These are phyloP conservation scores for Talaromyces pinophilus DNA, from an alignment of 2,329 filamentous ascomycete species.

Conservation along the genomic window DNA sequence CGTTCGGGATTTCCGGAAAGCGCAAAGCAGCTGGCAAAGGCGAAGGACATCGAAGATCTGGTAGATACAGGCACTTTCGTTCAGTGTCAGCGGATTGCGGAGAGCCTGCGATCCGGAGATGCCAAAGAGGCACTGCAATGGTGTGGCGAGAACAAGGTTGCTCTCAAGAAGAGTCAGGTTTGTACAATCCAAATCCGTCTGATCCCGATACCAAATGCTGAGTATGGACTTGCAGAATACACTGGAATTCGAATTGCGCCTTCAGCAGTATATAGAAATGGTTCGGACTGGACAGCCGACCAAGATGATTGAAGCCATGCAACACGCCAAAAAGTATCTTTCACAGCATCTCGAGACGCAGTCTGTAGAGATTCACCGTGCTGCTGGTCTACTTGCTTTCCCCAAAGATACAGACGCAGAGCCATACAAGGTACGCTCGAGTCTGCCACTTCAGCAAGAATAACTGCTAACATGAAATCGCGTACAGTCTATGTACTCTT, in stretches of 20 bases:
- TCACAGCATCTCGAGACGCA: constrained; percentile 69
- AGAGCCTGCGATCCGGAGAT: constrained; percentile 68
- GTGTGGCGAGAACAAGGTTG: constrained; percentile 92
- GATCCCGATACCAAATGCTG: too few species aligned
- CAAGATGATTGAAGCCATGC: constrained; percentile 73
- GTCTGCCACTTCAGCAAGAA: too few species aligned
- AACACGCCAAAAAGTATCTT: constrained; percentile 80
- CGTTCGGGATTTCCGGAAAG: constrained; percentile 79
- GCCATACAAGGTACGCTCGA: constrained; percentile 57
- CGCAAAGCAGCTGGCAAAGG: constrained; percentile 71
- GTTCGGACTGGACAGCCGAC: constrained; percentile 65
- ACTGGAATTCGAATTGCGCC: constrained; percentile 87
- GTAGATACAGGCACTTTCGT: constrained; percentile 89
- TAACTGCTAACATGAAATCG: neutral
- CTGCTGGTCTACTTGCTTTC: constrained; percentile 79
- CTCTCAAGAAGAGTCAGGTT: constrained; percentile 82
- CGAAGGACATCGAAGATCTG: constrained; percentile 74
- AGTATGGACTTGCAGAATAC: constrained; percentile 58
- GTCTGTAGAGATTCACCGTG: constrained; percentile 67
- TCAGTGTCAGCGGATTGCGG: constrained; percentile 74
- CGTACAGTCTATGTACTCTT: constrained; percentile 68
- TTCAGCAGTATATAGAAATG: constrained; percentile 94
- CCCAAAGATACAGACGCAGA: constrained; percentile 60
- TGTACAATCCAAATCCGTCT: constrained; percentile 30
- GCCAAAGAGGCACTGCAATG: constrained; percentile 80